Evolutionary conservation across 2,329 filamentous ascomycete genomes (phyloP).

Genomic region (Penicillium sclerotiorum): DNA sequence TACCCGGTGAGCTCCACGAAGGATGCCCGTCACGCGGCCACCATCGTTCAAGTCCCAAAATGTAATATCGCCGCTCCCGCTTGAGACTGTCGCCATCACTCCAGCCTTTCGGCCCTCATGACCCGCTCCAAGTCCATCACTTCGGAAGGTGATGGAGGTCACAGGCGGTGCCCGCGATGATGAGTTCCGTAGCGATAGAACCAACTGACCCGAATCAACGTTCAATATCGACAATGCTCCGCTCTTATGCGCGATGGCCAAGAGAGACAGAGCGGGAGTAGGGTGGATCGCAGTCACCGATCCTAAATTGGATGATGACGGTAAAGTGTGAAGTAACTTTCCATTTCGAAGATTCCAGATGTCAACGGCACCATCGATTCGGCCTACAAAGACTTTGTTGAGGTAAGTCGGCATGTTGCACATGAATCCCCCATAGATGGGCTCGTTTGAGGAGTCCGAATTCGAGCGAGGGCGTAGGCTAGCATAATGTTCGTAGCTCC

Average conservation of each 20-base stretch:
- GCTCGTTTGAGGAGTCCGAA: conserved; percentile 59
- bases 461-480: conserved; percentile 67
- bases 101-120: conserved; percentile 82
- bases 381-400: conserved; percentile 92
- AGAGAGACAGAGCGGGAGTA: conserved; percentile 77
- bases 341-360: conserved; percentile 96
- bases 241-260: conserved; percentile 83
- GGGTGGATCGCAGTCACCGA: conserved; percentile 86
- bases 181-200: conserved; percentile 70
- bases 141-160: conserved; percentile 85
- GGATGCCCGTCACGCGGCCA: conserved; percentile 79
- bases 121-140: conserved; percentile 83
- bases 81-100: conserved; percentile 89
- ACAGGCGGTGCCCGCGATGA: conserved; percentile 65
- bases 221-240: conserved; percentile 81
- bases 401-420: conserved; percentile 91
- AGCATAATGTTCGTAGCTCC: conserved; percentile 85
- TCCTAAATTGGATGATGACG: conserved; percentile 72
- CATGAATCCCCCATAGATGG: conserved; percentile 74
- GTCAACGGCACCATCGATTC: conserved; percentile 84
- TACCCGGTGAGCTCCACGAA: conserved; percentile 80
- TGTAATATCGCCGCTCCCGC: conserved; percentile 80
- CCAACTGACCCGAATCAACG: conserved; percentile 72
- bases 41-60: conserved; percentile 95
- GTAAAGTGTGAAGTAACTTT: conserved; percentile 86